Conservation (phyloP, 208 protist species). For the Crithidia brevicula region DNA sequence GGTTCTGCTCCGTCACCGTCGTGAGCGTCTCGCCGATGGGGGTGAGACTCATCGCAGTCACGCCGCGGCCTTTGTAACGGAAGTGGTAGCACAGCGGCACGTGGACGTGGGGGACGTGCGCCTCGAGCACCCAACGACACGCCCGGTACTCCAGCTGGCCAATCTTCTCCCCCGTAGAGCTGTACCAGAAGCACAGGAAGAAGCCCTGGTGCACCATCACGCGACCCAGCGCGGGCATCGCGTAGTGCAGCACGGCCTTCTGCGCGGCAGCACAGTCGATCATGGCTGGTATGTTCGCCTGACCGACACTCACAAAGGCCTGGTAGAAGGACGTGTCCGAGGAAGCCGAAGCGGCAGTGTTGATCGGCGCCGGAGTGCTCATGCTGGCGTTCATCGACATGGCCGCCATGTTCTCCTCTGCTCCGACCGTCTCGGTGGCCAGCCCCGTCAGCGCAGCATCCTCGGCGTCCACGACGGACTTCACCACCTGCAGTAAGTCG, state of each 20-base stretch:
- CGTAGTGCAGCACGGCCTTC: slow-evolving; percentile 41
- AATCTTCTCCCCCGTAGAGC: slow-evolving; percentile 40
- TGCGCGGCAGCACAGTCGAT: slow-evolving; percentile 27
- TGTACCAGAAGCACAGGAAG: slow-evolving; percentile 59
- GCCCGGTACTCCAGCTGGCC: slow-evolving; percentile 51
- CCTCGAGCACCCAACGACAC: slow-evolving; percentile 52
- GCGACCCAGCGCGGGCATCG: slow-evolving; percentile 39
- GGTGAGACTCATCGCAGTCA: slow-evolving; percentile 38
- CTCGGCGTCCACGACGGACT: slow-evolving; percentile 44
- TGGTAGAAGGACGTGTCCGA: slow-evolving; percentile 9
- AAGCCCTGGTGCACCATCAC: slow-evolving; percentile 46
- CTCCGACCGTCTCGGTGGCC: slow-evolving; percentile 4
- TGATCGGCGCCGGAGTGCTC: background rate
- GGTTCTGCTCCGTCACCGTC: slow-evolving; percentile 43
- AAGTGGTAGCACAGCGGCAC: slow-evolving; percentile 59
- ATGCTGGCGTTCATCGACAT: slow-evolving; percentile 18
- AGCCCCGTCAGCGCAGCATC: slow-evolving; percentile 23
- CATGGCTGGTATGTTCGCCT: slow-evolving; percentile 13
- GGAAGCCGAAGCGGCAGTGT: background rate
- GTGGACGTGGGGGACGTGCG: slow-evolving; percentile 39
- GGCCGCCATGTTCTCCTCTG: slow-evolving; percentile 9
- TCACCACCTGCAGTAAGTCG: slow-evolving; percentile 37
- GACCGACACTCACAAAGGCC: slow-evolving; percentile 6
- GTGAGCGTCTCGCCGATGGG: slow-evolving; percentile 43
- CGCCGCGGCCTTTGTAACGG: slow-evolving; percentile 57